Evolutionary conservation across 306 rosid genomes (phyloP), one percentile per base, ranked within the genome.

Genomic region (Gynostemma pentaphyllum): DNA sequence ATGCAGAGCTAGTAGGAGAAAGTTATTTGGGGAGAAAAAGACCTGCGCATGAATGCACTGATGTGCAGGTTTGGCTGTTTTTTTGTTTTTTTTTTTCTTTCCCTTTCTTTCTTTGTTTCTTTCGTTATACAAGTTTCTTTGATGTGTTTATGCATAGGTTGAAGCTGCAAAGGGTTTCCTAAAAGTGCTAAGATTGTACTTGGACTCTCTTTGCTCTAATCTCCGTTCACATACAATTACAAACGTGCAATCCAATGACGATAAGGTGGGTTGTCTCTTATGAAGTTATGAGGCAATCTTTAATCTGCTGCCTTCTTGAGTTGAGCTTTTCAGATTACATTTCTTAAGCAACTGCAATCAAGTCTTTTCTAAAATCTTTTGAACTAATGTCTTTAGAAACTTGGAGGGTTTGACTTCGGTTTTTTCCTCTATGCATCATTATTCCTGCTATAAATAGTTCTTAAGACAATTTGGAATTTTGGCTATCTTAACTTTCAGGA

Each of bases 221-320:
- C 86, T 94, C 68, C 94, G 99, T 61, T 83, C 99, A 8, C 95
- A 94, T 67, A 94, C 99, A 52, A 94, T 94, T 73, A 94, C 99
- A 39, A 94, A 94, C 56, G 99, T 94, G 63, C 99, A 94, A 67
- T 94, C 99, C 14, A 89, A 94, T 69, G 91, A 88, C 21, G 97
- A 94, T 75, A 94, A 94, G 99, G 99, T 94, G 28, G 65, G 80
- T 75, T 40, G 54, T 30, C 56, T 64, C 42, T 45, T 8, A 13
- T 23, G 13, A 45, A 37, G 64, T 51, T 72, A 39, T 62, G 15
- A 15, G 60, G 51, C 74, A 45, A 27, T 46, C 63, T 51, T 14
- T 29, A 52, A 57, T 63, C 6, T 36, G 11, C 28, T 19, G 44
- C 63, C 45, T 52, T 14, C 11, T 56, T 56, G 44, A n/a, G 29